A percentile compares a stretch with the other conserved stretches of the same genome.
Evolutionary conservation across 2,329 filamentous ascomycete genomes (phyloP).

Genomic region (Phialemoniopsis sp.): DNA sequence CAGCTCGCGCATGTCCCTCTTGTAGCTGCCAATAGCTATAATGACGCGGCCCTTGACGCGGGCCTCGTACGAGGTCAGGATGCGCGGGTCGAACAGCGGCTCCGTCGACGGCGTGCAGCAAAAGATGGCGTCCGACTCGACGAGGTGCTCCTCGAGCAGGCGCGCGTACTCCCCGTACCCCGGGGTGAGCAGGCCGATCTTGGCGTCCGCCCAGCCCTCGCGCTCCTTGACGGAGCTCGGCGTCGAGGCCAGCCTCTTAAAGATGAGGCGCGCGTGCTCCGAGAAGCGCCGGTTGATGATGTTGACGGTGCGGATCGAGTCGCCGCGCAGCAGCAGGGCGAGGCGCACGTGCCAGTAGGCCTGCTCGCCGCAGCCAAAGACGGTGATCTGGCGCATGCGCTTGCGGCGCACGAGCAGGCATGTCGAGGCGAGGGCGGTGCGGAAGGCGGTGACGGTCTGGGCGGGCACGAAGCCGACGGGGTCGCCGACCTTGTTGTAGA

Average conservation of each 20-base stretch:
- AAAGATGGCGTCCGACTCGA: constrained; percentile 76
- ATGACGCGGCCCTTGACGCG: constrained; percentile 68
- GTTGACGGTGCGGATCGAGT: constrained; percentile 73
- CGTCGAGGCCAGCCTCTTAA: constrained; percentile 44
- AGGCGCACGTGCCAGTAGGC: constrained; percentile 94
- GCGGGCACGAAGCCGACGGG: constrained; percentile 69
- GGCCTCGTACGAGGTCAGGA: constrained; percentile 69
- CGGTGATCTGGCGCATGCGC: constrained; percentile 69
- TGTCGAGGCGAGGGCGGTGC: constrained; percentile 70
- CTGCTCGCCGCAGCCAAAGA: constrained; percentile 86
- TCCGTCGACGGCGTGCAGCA: constrained; percentile 76
- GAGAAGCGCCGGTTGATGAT: constrained; percentile 75
- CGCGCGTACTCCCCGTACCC: constrained; percentile 64
- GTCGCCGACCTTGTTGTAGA: constrained; percentile 59
- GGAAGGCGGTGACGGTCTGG: constrained; percentile 72
- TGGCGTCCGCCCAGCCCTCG: constrained; percentile 61
- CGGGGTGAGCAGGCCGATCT: constrained; percentile 67
- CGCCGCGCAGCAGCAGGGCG: constrained; percentile 67
- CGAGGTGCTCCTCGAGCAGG: constrained; percentile 66
- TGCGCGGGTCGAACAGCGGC: constrained; percentile 69
- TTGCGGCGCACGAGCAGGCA: constrained; percentile 62
- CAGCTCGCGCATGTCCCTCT: constrained; percentile 75
- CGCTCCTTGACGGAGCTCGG: constrained; percentile 38
- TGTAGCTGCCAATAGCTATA: constrained; percentile 66
- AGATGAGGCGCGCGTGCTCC: constrained; percentile 46